Conservation (phyloP, 2,329 filamentous ascomycete genomes). For the Aspergillus japonicus region DNA sequence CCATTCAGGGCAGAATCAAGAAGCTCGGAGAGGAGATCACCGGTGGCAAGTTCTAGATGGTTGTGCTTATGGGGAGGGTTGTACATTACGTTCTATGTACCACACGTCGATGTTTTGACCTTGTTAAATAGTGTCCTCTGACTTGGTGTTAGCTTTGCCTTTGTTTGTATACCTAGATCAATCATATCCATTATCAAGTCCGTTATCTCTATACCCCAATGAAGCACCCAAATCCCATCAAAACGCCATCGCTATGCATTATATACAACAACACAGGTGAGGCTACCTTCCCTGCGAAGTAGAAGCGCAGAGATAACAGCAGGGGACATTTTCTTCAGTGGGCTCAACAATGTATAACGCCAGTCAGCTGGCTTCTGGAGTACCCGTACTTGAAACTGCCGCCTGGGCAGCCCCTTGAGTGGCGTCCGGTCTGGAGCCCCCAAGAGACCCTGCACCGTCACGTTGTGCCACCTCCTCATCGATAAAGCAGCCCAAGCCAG, state of each 20-base stretch:
- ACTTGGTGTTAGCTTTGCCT: slow-evolving; percentile 12
- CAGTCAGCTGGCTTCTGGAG: not conserved
- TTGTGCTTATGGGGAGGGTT: slow-evolving; percentile 11
- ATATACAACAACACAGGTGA: not conserved
- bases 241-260: slow-evolving; percentile 18
- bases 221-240: not conserved
- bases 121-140: slow-evolving; percentile 5
- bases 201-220: not conserved
- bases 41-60: slow-evolving; percentile 58
- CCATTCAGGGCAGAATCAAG: slow-evolving; percentile 59
- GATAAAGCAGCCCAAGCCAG: slow-evolving; percentile 82
- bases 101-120: slow-evolving; percentile 7
- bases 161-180: slow-evolving; percentile 17
- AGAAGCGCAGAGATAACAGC: not conserved
- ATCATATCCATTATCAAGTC: slow-evolving; percentile 4
- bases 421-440: slow-evolving; percentile 23
- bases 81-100: slow-evolving; percentile 22
- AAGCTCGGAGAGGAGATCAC: slow-evolving; percentile 67
- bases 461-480: slow-evolving; percentile 63
- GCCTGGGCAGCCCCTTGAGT: slow-evolving; percentile 33
- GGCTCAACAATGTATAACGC: not conserved
- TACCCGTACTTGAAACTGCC: slow-evolving; percentile 13
- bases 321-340: not conserved
- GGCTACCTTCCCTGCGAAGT: not conserved
- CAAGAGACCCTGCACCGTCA: slow-evolving; percentile 22